phyloP scores from a whole-genome alignment of 495 filamentous ascomycete genomes.

The Neurospora pannonica region DNA sequence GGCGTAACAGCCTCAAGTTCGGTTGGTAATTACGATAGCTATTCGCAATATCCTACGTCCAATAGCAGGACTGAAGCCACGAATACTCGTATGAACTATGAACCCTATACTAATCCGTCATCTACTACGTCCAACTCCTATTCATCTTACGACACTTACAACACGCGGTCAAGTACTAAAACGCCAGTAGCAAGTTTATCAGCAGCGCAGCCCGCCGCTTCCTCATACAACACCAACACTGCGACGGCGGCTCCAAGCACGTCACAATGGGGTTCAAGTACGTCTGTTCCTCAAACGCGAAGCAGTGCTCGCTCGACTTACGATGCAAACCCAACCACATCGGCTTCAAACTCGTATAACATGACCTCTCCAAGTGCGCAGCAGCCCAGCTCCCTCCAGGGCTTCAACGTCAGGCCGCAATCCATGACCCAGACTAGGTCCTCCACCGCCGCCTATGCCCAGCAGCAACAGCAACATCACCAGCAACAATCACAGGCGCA shows the following conservation, averaged over 20 bases:
- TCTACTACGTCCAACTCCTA: slow-evolving; percentile 11
- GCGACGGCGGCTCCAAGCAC: slow-evolving; percentile 6
- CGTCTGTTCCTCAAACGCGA: slow-evolving; percentile 8
- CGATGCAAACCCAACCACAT: slow-evolving; percentile 8
- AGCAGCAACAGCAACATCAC: slow-evolving; percentile 17
- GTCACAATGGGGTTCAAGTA: slow-evolving; percentile 16
- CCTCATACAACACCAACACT: slow-evolving; percentile 13
- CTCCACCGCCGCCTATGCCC: slow-evolving; percentile 11
- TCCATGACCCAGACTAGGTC: slow-evolving; percentile 10
- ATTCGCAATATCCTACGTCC: slow-evolving; percentile 10
- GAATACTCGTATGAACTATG: slow-evolving; percentile 13
- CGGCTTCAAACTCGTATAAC: slow-evolving; percentile 4
- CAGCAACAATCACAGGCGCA: slow-evolving; percentile 10
- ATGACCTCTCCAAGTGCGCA: slow-evolving; percentile 6
- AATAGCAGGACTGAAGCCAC: slow-evolving; percentile 10
- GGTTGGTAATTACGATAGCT: slow-evolving; percentile 10
- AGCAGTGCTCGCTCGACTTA: slow-evolving; percentile 11
- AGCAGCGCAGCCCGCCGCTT: slow-evolving; percentile 11
- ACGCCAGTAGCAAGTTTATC: slow-evolving; percentile 7
- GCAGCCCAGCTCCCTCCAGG: slow-evolving; percentile 14
- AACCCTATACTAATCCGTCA: slow-evolving; percentile 13
- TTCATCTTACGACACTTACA: slow-evolving; percentile 17
- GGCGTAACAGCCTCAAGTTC: slow-evolving; percentile 6
- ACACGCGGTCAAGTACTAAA: slow-evolving; percentile 4
- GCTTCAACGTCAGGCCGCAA: slow-evolving; percentile 19